Evolutionary conservation across 202 grass and related monocot species (phyloP).

Genomic region (Zizania palustris): DNA sequence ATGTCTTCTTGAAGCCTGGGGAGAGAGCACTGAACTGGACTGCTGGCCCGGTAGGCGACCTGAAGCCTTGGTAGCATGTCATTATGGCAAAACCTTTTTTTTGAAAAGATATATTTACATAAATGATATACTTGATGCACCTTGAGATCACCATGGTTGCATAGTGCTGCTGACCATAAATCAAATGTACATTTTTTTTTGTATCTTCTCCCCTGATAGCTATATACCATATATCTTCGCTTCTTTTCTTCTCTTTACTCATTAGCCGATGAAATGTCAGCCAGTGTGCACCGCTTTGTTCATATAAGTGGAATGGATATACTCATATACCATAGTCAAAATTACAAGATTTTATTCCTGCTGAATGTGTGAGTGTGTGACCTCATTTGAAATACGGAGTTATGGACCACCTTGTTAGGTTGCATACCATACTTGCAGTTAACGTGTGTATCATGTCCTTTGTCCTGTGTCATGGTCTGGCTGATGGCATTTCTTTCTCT

Average conservation of each 20-base stretch:
- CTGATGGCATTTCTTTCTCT: background rate
- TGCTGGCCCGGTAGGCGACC: constrained; percentile 63
- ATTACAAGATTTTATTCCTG: constrained; percentile 25
- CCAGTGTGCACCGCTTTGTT: constrained; percentile 19
- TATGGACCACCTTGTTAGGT: too few species aligned
- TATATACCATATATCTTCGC: constrained; percentile 48
- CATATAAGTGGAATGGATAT: constrained; percentile 37
- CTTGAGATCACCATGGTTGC: constrained; percentile 44
- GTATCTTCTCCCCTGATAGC: constrained; percentile 47
- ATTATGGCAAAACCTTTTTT: constrained; percentile 31
- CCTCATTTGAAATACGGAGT: too few species aligned
- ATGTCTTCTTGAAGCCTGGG: constrained; percentile 71
- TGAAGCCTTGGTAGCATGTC: constrained; percentile 78
- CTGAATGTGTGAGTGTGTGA: background rate
- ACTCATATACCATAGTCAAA: constrained; percentile 40
- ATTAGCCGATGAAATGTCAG: constrained; percentile 41
- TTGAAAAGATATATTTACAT: constrained; percentile 10
- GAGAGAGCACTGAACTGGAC: constrained; percentile 85
- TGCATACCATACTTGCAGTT: background rate
- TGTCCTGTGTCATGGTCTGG: background rate
- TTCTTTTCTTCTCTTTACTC: constrained; percentile 4
- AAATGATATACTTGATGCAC: constrained; percentile 43
- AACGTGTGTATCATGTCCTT: background rate
- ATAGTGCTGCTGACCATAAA: constrained; percentile 57
- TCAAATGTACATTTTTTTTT: constrained; percentile 59